Base-by-base conservation (phyloP, 164 flowering plant genomes). In the Chimonanthus praecox region DNA sequence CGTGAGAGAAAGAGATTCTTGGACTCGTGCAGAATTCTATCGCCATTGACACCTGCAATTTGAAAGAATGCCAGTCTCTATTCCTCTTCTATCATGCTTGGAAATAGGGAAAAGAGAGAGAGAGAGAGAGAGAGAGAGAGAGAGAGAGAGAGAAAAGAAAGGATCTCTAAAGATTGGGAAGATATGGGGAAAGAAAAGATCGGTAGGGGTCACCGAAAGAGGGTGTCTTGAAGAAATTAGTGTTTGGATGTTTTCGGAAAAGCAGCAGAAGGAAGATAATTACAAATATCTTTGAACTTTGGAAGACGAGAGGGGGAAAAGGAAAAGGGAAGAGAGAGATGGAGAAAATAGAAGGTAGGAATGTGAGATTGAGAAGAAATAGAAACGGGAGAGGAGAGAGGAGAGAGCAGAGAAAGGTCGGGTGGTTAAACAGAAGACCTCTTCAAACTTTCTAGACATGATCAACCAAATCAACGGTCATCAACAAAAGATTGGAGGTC, bases 1-100 rank as follows among this genome's bases (percentile, higher is more conserved):
- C 90, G 46, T 88, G 76, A 6, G 97, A 90, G 74, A 88, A 92
- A 7, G 97, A 92, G 78, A 92, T 85, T 80, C 97, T 82, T 3
- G 97, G 97, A 71, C 94, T 88, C 54, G 92, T 80, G 75, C 84
- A 86, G 5, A 89, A 83, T 66, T 90, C 92, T 3, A 87, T 74
- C 6, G 90, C 92, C 93, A 88, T 87, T 2, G 61, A 58, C 33
- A 13, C 15, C 6, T 44, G 3, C 10, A 4, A 49, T 69, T 13
- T 69, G 33, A 48, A 1, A 6, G 33, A 20, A 48, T 54, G 11
- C 60, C 16, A 13, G 60, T 2, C 16, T n/a, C 13, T 51, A 10
- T 51, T 51, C 58, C 13, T 51, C 58, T 51, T 7, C 65, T 62
- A 11, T 18, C 65, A 51, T 62, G 13, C 65, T 20, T 16, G 4